phyloP scores from a whole-genome alignment of 1,139 yeast species.

The Yamadazyma spencermartinsiae region DNA sequence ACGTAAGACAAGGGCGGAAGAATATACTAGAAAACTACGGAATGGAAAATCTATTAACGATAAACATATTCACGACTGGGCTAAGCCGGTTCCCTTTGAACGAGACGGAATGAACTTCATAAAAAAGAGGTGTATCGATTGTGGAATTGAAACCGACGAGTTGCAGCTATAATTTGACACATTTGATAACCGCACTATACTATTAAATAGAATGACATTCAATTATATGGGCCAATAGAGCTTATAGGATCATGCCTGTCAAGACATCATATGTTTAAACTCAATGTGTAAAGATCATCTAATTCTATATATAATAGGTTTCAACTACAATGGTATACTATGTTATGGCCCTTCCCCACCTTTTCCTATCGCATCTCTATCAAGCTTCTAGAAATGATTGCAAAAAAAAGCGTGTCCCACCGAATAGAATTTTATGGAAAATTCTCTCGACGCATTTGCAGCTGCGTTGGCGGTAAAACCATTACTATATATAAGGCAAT shows the following conservation, averaged over 20 bases:
- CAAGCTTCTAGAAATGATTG: background rate
- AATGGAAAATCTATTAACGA: slow-evolving; percentile 53
- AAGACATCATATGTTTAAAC: too few species aligned
- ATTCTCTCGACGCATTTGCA: slow-evolving; percentile 24
- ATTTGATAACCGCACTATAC: too few species aligned
- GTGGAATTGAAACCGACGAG: slow-evolving; percentile 88
- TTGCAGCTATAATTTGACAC: slow-evolving; percentile 18
- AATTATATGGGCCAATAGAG: too few species aligned
- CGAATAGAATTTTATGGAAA: slow-evolving; percentile 38
- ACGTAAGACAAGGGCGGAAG: slow-evolving; percentile 88
- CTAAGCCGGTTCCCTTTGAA: slow-evolving; percentile 47
- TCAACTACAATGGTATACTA: background rate
- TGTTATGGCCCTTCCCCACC: background rate
- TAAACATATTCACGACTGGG: slow-evolving; percentile 79
- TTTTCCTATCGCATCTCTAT: background rate
- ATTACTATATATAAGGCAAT: background rate
- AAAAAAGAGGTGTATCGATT: slow-evolving; percentile 67
- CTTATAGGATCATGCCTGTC: too few species aligned
- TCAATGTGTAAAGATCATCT: too few species aligned
- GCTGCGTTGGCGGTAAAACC: slow-evolving; percentile 5
- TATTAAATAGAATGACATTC: too few species aligned
- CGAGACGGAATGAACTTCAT: slow-evolving; percentile 46
- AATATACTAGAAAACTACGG: slow-evolving; percentile 68
- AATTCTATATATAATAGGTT: too few species aligned
- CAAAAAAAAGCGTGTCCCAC: slow-evolving; percentile 8